A percentile compares a stretch with the other conserved stretches of the same genome.
Evolutionary conservation across 75 land plant species (phyloP).

Genomic region (Selaginella moellendorffii): DNA sequence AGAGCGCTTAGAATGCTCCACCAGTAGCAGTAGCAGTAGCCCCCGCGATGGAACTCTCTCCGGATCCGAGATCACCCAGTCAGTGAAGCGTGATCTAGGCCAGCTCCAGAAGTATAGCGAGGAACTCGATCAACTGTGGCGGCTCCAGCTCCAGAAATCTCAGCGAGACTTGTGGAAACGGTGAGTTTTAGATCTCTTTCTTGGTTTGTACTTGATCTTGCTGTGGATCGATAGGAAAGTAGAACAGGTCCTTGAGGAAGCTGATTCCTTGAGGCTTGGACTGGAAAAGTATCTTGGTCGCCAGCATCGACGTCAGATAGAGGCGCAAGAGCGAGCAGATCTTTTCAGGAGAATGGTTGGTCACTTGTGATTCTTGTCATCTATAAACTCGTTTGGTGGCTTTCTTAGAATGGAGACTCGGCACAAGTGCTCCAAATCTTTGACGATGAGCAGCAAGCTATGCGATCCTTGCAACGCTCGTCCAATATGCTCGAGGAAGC

Average conservation of each 20-base stretch:
- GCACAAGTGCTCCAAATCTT: conserved; percentile 54
- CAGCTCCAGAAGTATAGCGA: conserved; percentile 52
- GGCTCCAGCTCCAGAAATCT: conserved; percentile 43
- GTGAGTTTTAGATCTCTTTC: conserved; percentile 12
- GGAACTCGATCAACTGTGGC: conserved; percentile 81
- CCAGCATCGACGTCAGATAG: conserved; percentile 49
- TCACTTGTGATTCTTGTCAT: no score
- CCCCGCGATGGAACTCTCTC: conserved; percentile 3
- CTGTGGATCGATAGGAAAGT: no score
- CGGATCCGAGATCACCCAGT: conserved; percentile 41
- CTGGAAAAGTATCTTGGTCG: conserved; percentile 53
- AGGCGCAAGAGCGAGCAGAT: conserved; percentile 87
- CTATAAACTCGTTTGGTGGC: no score
- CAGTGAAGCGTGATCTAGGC: conserved; percentile 41
- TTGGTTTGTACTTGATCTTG: no score
- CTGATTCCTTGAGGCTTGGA: conserved; percentile 63
- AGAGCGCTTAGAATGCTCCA: conserved; percentile 49
- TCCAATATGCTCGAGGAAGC: conserved; percentile 65
- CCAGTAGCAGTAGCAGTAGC: not conserved
- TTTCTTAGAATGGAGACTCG: conserved; percentile 60
- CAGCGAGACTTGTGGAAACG: conserved; percentile 91
- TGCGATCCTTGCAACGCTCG: conserved; percentile 65
- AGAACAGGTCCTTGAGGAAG: conserved; percentile 82
- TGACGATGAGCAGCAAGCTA: conserved; percentile 79
- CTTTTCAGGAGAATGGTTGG: conserved; percentile 69